phyloP scores from a whole-genome alignment of 2,329 filamentous ascomycete genomes.

The Fusarium papillatum region DNA sequence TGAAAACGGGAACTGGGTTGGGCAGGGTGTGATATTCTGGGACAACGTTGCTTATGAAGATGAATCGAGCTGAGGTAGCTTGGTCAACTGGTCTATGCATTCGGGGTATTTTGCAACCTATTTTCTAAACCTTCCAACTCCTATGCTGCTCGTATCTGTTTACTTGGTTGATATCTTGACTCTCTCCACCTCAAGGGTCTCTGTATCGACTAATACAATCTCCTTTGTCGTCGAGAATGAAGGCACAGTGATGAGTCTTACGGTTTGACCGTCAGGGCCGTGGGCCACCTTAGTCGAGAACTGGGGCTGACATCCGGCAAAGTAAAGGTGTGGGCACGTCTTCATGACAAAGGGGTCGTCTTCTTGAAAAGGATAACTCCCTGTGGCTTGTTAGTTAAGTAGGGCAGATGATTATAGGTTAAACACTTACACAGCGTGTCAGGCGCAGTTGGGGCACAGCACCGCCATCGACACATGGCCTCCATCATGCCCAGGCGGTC shows the following conservation, averaged over 20 bases:
- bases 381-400: conserved; percentile 56
- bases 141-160: conserved; percentile 4
- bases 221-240: conserved; percentile 84
- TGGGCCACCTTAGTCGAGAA: conserved; percentile 81
- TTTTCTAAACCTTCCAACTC: conserved; percentile 14
- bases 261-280: conserved; percentile 75
- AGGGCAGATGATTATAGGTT: background rate
- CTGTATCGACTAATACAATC: conserved; percentile 86
- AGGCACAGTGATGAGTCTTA: conserved; percentile 87
- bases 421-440: conserved; percentile 87
- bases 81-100: conserved; percentile 11
- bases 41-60: conserved; percentile 1
- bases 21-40: background rate
- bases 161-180: conserved; percentile 66
- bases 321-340: conserved; percentile 90
- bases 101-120: conserved; percentile 34
- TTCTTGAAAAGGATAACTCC: conserved; percentile 97
- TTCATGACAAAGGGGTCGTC: conserved; percentile 92
- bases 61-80: conserved; percentile 7
- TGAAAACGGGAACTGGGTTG: background rate
- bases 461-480: conserved; percentile 92
- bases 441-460: conserved; percentile 92
- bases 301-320: conserved; percentile 86
- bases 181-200: conserved; percentile 84
- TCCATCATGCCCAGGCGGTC: conserved; percentile 92